A percentile compares a stretch with the other conserved stretches of the same genome.
Evolutionary conservation across 176 grass and related monocot genomes (phyloP).

Genomic region (Carex cristatella): DNA sequence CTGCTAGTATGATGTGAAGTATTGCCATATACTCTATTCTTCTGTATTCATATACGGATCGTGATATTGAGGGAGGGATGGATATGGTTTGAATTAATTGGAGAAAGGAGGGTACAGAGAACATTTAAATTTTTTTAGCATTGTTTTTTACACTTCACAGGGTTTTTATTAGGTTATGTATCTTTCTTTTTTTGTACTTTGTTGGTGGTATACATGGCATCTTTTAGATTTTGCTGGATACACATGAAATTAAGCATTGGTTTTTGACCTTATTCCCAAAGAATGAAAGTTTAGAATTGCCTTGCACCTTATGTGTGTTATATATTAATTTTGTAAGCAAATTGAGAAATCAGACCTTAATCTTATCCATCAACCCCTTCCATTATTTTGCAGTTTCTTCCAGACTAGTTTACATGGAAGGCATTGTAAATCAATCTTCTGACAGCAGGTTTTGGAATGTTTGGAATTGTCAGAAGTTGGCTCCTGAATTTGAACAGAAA

Average conservation of each 20-base stretch:
- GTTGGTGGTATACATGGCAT: background rate
- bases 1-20: background rate
- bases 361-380: slow-evolving; percentile 14
- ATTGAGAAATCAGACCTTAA: background rate
- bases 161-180: background rate
- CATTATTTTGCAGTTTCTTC: slow-evolving; percentile 60
- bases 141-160: background rate
- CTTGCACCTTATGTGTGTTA: background rate
- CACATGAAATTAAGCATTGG: background rate
- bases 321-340: background rate
- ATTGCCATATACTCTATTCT: background rate
- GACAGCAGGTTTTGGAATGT: slow-evolving; percentile 83
- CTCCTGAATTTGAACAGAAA: slow-evolving; percentile 85
- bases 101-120: background rate
- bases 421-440: slow-evolving; percentile 79
- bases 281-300: background rate
- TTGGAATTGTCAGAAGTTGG: slow-evolving; percentile 87
- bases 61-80: background rate
- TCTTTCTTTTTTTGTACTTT: background rate
- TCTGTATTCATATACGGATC: background rate
- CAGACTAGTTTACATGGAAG: slow-evolving; percentile 90
- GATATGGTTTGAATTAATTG: background rate
- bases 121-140: background rate
- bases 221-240: background rate
- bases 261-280: background rate